Evolutionary conservation across 257 asterid species (phyloP).

Genomic region (Solanum infundibuliforme): DNA sequence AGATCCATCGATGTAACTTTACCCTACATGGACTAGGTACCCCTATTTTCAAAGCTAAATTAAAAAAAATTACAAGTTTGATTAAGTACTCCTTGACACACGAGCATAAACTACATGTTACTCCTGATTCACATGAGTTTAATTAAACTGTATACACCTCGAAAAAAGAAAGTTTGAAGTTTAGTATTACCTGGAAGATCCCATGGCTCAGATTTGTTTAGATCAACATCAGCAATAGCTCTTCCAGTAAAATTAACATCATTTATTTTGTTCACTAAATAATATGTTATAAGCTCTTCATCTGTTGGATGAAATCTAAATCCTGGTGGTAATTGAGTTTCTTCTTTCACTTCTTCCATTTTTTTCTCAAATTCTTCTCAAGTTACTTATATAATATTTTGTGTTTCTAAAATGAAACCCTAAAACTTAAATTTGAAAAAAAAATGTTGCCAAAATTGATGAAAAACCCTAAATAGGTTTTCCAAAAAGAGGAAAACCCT

Average conservation of each 20-base stretch:
- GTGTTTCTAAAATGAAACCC: constrained; percentile 9
- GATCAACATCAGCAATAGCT: constrained; percentile 88
- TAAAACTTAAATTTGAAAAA: background rate
- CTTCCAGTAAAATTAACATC: constrained; percentile 64
- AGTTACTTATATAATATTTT: background rate
- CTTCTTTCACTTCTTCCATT: constrained; percentile 52
- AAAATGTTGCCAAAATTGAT: background rate
- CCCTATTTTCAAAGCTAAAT: background rate
- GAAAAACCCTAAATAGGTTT: background rate
- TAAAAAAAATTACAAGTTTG: background rate
- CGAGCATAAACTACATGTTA: background rate
- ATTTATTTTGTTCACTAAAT: constrained; percentile 60
- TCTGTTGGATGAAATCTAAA: constrained; percentile 87
- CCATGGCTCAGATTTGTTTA: constrained; percentile 96
- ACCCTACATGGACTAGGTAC: background rate
- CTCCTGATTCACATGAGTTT: background rate
- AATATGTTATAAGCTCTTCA: constrained; percentile 80
- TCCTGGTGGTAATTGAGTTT: constrained; percentile 73
- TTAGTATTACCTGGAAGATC: constrained; percentile 73
- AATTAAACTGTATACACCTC: background rate
- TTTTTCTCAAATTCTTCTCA: background rate
- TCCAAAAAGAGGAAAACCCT: background rate
- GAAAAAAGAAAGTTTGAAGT: background rate
- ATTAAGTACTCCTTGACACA: background rate
- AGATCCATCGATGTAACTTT: background rate